phyloP scores from a whole-genome alignment of 345 rosid genomes.

The Syzygium jambos region DNA sequence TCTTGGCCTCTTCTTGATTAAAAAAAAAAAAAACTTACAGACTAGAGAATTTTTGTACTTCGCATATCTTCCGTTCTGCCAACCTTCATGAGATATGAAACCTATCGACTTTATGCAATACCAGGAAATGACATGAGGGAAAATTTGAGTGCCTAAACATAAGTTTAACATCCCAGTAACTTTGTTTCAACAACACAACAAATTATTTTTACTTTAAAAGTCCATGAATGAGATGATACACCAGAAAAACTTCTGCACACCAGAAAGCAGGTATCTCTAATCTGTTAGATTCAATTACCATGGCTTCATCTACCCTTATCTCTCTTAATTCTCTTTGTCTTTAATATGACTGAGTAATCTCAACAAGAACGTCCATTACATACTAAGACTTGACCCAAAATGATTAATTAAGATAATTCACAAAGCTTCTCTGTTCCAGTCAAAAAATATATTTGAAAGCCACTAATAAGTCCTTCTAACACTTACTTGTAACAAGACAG shows the following conservation, averaged over 20 bases:
- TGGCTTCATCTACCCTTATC: not conserved
- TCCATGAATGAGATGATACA: not conserved
- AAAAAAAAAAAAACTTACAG: not conserved
- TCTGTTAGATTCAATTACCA: not conserved
- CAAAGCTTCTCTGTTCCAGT: not conserved
- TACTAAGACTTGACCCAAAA: not conserved
- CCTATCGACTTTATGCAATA: not conserved
- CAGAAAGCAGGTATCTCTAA: not conserved
- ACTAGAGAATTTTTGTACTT: not conserved
- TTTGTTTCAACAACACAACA: not conserved
- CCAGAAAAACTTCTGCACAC: not conserved
- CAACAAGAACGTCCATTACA: not conserved
- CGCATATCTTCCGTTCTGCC: not conserved
- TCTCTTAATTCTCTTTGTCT: not conserved
- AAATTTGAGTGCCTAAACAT: not conserved
- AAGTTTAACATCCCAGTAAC: not conserved
- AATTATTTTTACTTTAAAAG: not conserved
- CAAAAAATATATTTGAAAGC: not conserved
- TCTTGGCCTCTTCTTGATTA: not conserved
- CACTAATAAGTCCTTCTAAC: not conserved
- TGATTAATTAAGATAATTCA: not conserved
- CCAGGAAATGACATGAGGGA: not conserved
- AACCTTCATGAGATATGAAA: not conserved
- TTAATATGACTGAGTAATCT: not conserved
- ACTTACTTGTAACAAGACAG: not conserved